phyloP scores from a whole-genome alignment of 768 basidiomycete genomes.

The Dioszegia hungarica region DNA sequence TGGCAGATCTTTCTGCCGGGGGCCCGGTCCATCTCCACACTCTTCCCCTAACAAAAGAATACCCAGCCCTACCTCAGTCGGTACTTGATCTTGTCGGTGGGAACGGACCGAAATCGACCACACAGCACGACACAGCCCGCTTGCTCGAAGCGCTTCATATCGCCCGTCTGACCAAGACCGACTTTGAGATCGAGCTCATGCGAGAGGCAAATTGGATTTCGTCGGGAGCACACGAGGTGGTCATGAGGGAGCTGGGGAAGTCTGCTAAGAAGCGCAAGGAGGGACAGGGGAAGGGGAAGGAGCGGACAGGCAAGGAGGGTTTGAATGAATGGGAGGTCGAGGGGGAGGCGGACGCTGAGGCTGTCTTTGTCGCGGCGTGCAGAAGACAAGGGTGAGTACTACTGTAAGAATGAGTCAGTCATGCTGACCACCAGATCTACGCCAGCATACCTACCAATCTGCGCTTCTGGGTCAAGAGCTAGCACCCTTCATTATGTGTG shows the following conservation, averaged over 20 bases:
- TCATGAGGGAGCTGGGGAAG: constrained; percentile 84
- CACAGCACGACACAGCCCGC: constrained; percentile 53
- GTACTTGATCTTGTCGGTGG: not conserved
- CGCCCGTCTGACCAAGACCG: constrained; percentile 73
- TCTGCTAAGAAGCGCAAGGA: constrained; percentile 46
- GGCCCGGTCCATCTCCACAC: constrained; percentile 21
- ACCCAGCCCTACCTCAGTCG: constrained; percentile 28
- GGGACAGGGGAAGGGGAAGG: not conserved
- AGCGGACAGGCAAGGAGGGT: constrained; percentile 33
- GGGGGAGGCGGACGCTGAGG: constrained; percentile 90
- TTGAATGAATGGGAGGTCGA: constrained; percentile 75
- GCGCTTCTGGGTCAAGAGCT: constrained; percentile 78
- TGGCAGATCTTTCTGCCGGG: not conserved
- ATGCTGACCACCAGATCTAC: constrained; percentile 57
- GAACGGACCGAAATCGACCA: not conserved
- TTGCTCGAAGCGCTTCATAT: constrained; percentile 74
- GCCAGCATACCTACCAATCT: constrained; percentile 89
- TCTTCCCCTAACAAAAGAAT: constrained; percentile 34
- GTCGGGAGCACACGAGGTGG: constrained; percentile 79
- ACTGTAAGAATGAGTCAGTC: not conserved
- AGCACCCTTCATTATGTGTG: constrained; percentile 78
- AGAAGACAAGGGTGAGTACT: constrained; percentile 77
- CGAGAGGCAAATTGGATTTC: constrained; percentile 77
- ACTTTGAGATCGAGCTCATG: constrained; percentile 68
- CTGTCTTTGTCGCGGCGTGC: constrained; percentile 85